These are phyloP conservation scores for Ilex aquifolium DNA, from an alignment of 257 asterid genomes.

Conservation along the genomic window DNA sequence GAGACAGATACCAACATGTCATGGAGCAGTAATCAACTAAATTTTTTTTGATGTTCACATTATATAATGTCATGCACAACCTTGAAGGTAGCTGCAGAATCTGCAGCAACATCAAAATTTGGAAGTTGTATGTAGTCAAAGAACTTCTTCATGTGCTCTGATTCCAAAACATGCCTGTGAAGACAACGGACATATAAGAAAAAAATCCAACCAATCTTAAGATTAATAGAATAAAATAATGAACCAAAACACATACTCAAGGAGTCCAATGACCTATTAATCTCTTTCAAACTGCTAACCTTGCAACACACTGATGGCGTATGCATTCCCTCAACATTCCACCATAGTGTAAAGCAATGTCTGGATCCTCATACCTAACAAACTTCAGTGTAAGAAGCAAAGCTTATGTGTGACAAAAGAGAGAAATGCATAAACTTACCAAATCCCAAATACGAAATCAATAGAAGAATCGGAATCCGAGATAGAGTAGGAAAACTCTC, in stretches of 20 bases:
- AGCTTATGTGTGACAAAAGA: too few relatives aligned
- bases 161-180: constrained; percentile 60
- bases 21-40: too few relatives aligned
- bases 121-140: constrained; percentile 80
- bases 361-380: constrained; percentile 70
- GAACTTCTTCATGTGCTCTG: constrained; percentile 59
- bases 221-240: neutral
- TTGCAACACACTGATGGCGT: constrained; percentile 83
- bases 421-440: too few relatives aligned
- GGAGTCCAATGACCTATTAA: neutral
- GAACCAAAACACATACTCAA: neutral
- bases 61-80: constrained; percentile 18
- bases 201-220: constrained; percentile 6
- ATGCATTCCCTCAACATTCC: constrained; percentile 86
- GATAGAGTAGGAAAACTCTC: too few relatives aligned
- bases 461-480: too few relatives aligned
- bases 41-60: neutral
- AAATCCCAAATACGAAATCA: too few relatives aligned
- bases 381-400: too few relatives aligned
- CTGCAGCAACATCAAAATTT: constrained; percentile 92
- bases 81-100: constrained; percentile 86
- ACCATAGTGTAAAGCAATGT: constrained; percentile 75
- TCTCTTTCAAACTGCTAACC: constrained; percentile 29
- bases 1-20: neutral
- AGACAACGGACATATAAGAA: constrained; percentile 4